phyloP scores from a whole-genome alignment of 2,329 filamentous ascomycete genomes.

The Pseudogymnoascus verrucosus region DNA sequence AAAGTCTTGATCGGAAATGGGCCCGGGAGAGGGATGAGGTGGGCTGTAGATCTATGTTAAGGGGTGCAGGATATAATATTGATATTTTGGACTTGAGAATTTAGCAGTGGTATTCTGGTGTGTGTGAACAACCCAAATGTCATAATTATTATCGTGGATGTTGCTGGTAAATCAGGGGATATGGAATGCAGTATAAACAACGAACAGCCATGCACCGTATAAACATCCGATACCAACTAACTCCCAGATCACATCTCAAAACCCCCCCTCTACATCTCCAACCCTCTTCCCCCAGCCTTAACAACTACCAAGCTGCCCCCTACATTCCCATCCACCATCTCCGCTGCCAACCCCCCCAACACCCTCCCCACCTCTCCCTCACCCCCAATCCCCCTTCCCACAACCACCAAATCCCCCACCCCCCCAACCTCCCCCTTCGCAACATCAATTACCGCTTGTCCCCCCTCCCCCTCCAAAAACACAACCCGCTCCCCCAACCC shows the following conservation, averaged over 20 bases:
- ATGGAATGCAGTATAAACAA: background rate
- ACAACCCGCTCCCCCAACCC: slow-evolving; percentile 46
- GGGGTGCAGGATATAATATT: background rate
- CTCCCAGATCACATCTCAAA: background rate
- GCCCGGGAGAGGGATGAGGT: background rate
- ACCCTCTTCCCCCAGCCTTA: slow-evolving; percentile 14
- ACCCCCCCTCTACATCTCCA: background rate
- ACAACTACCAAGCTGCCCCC: slow-evolving; percentile 17
- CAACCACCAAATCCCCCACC: slow-evolving; percentile 62
- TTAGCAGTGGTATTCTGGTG: no score
- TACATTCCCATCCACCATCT: slow-evolving; percentile 17
- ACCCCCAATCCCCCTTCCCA: slow-evolving; percentile 39
- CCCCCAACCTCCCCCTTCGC: slow-evolving; percentile 57
- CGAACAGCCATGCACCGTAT: background rate
- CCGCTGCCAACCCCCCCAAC: background rate
- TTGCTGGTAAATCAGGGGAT: background rate
- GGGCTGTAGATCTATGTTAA: background rate
- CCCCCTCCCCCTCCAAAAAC: slow-evolving; percentile 42
- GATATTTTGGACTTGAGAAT: background rate
- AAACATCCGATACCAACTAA: background rate
- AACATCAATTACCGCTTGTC: slow-evolving; percentile 31
- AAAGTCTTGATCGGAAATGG: background rate
- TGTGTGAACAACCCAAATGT: no score
- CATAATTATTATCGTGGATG: background rate
- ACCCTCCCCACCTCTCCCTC: background rate